Evolutionary conservation across 2,329 filamentous ascomycete genomes (phyloP), one percentile per base, ranked within the genome.

Genomic region (Clarireedia homoeocarpa): DNA sequence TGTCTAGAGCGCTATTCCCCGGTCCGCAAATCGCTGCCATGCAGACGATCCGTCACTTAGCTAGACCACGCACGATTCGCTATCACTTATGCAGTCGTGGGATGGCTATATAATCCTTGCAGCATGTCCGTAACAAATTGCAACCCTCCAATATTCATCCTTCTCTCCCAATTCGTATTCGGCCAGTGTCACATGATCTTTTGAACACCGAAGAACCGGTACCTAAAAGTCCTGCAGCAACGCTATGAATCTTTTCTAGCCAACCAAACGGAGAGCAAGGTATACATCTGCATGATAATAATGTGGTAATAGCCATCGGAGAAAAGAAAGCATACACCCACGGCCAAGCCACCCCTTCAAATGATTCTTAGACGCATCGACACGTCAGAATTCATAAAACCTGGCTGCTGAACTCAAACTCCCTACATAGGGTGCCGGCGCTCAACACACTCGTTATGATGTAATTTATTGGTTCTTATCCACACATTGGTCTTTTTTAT

Each of bases 301-400:
- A 44, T 50, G 42, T 50, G 36, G 46, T 55, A 55, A 36, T 44
- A 55, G 48, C 26, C 48, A 54, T 49, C 44, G 46, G 52, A 40
- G 34, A n/a, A 42, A 26, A 24, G 27, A 34, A 34, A 27, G 24
- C 51, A 55, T 55, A 36, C 46, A 55, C 38, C 49, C 52, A 44
- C 26, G 30, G 36, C 40, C n/a, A 23, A 48, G 39, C 34, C 12
- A 39, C 17, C 38, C 24, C 17, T 17, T 55, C 36, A 17, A 54
- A 24, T 40, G 44, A 55, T 55, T 27, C 52, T 42, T 55, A 50
- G 20, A 55, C 34, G 46, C 52, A 55, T 48, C 52, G 46, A 55
- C 46, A 55, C 46, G 52, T 55, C 52, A 55, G 52, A 54, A 42
- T 42, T 55, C 52, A 55, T 50, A 50, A 55, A 55, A 55, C 52